Conservation (phyloP, 2,329 filamentous ascomycete genomes). For the Tolypocladium guangdongense region DNA sequence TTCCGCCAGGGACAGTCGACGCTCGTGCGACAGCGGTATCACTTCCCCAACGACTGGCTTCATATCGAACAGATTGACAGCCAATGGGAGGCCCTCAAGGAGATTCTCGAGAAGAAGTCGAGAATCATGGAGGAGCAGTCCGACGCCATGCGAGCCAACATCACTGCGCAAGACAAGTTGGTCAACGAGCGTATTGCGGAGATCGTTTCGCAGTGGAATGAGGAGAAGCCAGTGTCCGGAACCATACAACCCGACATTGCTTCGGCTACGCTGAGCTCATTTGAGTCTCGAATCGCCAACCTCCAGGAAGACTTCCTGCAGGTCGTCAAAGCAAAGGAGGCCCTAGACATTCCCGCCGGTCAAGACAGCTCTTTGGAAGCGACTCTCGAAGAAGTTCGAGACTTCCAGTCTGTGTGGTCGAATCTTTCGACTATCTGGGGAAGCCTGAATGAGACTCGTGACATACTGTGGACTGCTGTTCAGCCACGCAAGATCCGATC, state of each 20-base stretch:
- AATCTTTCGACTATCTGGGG: constrained; percentile 94
- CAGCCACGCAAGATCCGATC: constrained; percentile 87
- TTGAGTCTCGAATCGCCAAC: constrained; percentile 74
- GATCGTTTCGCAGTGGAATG: constrained; percentile 79
- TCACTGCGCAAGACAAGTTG: constrained; percentile 83
- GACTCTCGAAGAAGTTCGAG: constrained; percentile 89
- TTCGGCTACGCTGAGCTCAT: constrained; percentile 67
- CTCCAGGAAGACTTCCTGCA: constrained; percentile 84
- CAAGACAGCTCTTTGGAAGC: constrained; percentile 72
- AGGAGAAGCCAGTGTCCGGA: constrained; percentile 93
- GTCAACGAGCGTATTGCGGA: constrained; percentile 82
- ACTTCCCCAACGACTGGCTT: constrained; percentile 89
- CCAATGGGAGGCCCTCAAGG: constrained; percentile 88
- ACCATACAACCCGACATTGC: constrained; percentile 85
- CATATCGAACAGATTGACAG: constrained; percentile 93
- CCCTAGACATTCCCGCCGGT: constrained; percentile 75
- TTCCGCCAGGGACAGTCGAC: constrained; percentile 95
- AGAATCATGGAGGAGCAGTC: constrained; percentile 96
- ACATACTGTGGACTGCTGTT: constrained; percentile 88
- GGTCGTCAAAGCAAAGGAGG: constrained; percentile 94
- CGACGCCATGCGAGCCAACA: constrained; percentile 89
- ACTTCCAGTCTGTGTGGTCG: constrained; percentile 98
- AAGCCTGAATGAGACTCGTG: constrained; percentile 84
- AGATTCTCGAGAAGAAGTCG: constrained; percentile 81
- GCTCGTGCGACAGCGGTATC: constrained; percentile 81